These are phyloP conservation scores for Globisporangium canariense DNA, from an alignment of 352 stramenopile species.

Conservation along the genomic window DNA sequence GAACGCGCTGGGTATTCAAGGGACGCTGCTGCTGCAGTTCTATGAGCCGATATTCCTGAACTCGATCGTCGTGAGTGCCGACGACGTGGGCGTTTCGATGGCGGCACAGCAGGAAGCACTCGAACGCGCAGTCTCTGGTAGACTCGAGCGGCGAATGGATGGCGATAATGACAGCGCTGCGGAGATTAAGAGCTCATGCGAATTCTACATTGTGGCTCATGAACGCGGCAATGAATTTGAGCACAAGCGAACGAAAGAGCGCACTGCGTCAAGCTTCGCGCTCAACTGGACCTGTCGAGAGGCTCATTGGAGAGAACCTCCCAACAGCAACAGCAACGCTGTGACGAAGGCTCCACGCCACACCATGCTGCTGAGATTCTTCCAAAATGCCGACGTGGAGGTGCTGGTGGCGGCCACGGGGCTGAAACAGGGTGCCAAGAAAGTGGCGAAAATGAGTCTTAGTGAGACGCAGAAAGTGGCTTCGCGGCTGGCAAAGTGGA, in stretches of 20 bases:
- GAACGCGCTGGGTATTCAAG: conserved; percentile 80
- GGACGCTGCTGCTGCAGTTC: conserved; percentile 60
- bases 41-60: conserved; percentile 52
- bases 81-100: conserved; percentile 31
- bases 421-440: conserved; percentile 75
- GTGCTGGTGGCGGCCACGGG: conserved; percentile 54
- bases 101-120: conserved; percentile 41
- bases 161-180: background rate
- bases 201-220: conserved; percentile 6
- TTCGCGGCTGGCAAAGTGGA: conserved; percentile 61
- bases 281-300: conserved; percentile 55
- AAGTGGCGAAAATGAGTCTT: conserved; percentile 45
- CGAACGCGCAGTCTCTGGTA: conserved; percentile 37
- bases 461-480: conserved; percentile 44
- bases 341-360: background rate
- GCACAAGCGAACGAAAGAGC: conserved; percentile 9
- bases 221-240: conserved; percentile 9
- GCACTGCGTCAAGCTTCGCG: conserved; percentile 40
- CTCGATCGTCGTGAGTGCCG: conserved; percentile 48
- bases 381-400: conserved; percentile 41
- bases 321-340: no score
- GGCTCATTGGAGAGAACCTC: conserved; percentile 26
- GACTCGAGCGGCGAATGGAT: conserved; percentile 14
- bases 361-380: conserved; percentile 27
- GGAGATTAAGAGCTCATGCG: background rate